phyloP scores from a whole-genome alignment of 1,139 yeast species.

The Geotrichum fermentans region DNA sequence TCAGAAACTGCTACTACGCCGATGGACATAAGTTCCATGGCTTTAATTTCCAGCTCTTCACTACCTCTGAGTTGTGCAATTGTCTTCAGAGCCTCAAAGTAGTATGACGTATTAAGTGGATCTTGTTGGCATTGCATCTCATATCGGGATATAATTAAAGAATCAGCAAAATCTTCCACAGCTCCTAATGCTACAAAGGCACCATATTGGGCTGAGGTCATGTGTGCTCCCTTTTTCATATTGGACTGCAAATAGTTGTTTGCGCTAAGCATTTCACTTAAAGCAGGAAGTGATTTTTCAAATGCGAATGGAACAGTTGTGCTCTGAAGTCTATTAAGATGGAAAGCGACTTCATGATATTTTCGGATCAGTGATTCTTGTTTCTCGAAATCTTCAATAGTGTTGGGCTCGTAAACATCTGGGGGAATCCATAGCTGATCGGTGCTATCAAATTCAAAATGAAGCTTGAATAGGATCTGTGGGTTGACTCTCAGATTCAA shows the following conservation, averaged over 20 bases:
- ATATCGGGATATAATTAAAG: constrained; percentile 57
- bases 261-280: not conserved
- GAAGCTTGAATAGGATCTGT: constrained; percentile 42
- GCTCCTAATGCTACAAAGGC: constrained; percentile 45
- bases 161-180: constrained; percentile 56
- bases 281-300: constrained; percentile 1
- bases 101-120: constrained; percentile 49
- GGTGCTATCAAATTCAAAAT: constrained; percentile 43
- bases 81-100: constrained; percentile 60
- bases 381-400: constrained; percentile 1
- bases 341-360: constrained; percentile 12
- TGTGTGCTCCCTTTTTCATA: constrained; percentile 1
- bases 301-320: not conserved
- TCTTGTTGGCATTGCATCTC: constrained; percentile 53
- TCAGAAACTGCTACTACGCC: constrained; percentile 65
- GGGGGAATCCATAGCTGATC: constrained; percentile 57
- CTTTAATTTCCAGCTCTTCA: constrained; percentile 48
- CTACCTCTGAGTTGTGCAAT: constrained; percentile 47
- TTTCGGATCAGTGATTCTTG: constrained; percentile 12
- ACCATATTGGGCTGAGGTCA: constrained; percentile 7
- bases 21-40: constrained; percentile 47
- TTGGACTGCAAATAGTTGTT: constrained; percentile 3
- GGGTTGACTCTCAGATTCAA: constrained; percentile 43
- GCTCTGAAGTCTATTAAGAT: constrained; percentile 1
- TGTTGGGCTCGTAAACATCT: constrained; percentile 40